phyloP scores from a whole-genome alignment of 1,284 basidiomycete species.

The Ustilago tritici region DNA sequence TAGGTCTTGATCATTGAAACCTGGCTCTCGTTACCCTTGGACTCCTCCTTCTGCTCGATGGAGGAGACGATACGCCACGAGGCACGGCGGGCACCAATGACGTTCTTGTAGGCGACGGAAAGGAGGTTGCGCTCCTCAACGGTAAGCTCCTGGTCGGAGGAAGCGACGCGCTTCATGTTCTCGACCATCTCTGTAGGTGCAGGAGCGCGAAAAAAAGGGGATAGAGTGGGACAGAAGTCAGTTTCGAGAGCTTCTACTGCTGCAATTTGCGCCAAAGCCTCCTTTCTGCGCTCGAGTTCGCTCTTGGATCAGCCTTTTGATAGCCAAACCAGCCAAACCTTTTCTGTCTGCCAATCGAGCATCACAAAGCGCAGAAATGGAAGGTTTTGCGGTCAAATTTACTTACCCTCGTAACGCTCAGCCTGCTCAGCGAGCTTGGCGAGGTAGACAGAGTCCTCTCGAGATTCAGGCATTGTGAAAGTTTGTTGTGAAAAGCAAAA shows the following conservation, averaged over 20 bases:
- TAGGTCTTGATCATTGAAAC: constrained; percentile 99
- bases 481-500: constrained; percentile 23
- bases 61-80: constrained; percentile 99
- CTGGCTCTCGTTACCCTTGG: constrained; percentile 97
- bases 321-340: not conserved
- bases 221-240: constrained; percentile 6
- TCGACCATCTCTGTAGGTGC: constrained; percentile 67
- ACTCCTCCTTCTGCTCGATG: constrained; percentile 99
- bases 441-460: constrained; percentile 70
- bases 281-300: not conserved
- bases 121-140: constrained; percentile 99
- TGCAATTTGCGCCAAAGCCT: not conserved
- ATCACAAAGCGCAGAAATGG: not conserved
- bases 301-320: not conserved
- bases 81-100: constrained; percentile 97
- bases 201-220: not conserved
- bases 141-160: constrained; percentile 78
- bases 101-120: constrained; percentile 99
- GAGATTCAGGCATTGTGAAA: constrained; percentile 64
- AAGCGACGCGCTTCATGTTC: constrained; percentile 70
- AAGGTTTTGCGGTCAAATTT: not conserved
- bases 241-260: not conserved
- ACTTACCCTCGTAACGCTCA: constrained; percentile 70
- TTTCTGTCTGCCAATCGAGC: not conserved
- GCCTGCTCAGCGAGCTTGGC: constrained; percentile 70